Evolutionary conservation across 2,329 filamentous ascomycete species (phyloP).

Genomic region (Macroventuria anomochaeta): DNA sequence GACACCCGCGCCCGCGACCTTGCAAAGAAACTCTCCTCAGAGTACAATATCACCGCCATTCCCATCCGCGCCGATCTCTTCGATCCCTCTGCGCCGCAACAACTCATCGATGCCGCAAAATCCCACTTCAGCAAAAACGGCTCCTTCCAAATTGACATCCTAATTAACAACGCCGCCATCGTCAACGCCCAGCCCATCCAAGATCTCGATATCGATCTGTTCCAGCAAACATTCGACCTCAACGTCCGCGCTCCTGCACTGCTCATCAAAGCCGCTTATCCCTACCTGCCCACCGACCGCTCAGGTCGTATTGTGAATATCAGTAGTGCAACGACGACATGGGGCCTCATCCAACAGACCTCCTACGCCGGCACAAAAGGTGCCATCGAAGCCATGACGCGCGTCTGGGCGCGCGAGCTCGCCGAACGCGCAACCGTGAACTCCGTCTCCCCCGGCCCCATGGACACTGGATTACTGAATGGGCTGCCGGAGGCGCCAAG

Average conservation of each 20-base stretch:
- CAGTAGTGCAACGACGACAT: slow-evolving; percentile 59
- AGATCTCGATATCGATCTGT: slow-evolving; percentile 15
- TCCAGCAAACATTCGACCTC: slow-evolving; percentile 23
- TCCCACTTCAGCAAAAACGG: slow-evolving; percentile 59
- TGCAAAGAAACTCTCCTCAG: slow-evolving; percentile 57
- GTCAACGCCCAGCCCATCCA: slow-evolving; percentile 26
- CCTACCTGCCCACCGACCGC: slow-evolving; percentile 70
- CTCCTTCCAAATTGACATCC: slow-evolving; percentile 73
- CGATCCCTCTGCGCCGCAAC: slow-evolving; percentile 61
- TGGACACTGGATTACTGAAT: slow-evolving; percentile 45
- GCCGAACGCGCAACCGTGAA: slow-evolving; percentile 66
- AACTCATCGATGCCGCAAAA: slow-evolving; percentile 63
- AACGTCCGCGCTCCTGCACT: slow-evolving; percentile 57
- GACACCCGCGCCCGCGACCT: slow-evolving; percentile 56
- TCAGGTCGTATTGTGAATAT: slow-evolving; percentile 67
- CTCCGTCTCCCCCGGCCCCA: slow-evolving; percentile 66
- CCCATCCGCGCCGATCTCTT: slow-evolving; percentile 73
- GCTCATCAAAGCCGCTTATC: slow-evolving; percentile 72
- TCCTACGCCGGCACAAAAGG: slow-evolving; percentile 70
- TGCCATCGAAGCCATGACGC: slow-evolving; percentile 67
- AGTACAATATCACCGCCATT: slow-evolving; percentile 65
- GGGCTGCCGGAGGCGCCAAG: slow-evolving; percentile 21
- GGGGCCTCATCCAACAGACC: slow-evolving; percentile 62
- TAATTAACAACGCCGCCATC: slow-evolving; percentile 71
- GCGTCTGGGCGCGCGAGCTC: slow-evolving; percentile 67